Evolutionary conservation across 179 eudicot genomes (phyloP), one percentile per base, ranked within the genome.

Genomic region (Corrigiola litoralis): DNA sequence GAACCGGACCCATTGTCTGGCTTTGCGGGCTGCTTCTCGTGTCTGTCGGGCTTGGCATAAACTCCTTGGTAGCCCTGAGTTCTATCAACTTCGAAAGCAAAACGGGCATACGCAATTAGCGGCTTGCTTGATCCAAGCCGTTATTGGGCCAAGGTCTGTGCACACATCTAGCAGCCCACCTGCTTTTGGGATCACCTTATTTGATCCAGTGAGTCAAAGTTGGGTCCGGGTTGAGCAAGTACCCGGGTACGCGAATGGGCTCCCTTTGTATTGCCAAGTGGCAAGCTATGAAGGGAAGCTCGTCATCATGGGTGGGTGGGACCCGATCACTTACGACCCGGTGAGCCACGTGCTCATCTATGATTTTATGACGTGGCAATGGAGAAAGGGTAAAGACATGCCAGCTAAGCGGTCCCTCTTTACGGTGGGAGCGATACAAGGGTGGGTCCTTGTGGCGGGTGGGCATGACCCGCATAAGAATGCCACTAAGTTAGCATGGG

Each of bases 401-500:
- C 92, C 96, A 37, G 92, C 89, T 46, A 47, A 44, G 20, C 73
- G 92, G 34, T 76, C 81, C 6, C 84, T 88, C 34, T 84, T 86
- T 20, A 81, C 81, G 0, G 77, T 80, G 32, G 80, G 87, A 0
- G 92, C 77, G 57, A 55, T 25, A 21, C 71, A 61, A 41, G 62
- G 75, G 67, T 75, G 48, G 87, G 87, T 88, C 47, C 50, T 73
- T 6, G 72, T 88, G 0, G 92, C 92, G 0, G 96, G 96, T 3
- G 96, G 96, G 0, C 96, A 88, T 46, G 92, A 88, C 21, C 77
- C 72, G 21, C 79, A 82, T 11, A 88, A 88, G 40, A 80, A 78
- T 3, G 92, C 92, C 1, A 32, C 86, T 65, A 74, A 38, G 34
- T 82, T 86, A 0, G 89, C 70, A 5, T 23, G 84, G 64, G 44